Conservation (phyloP, 306 rosid species). For the Trichosanthes cucumerina region DNA sequence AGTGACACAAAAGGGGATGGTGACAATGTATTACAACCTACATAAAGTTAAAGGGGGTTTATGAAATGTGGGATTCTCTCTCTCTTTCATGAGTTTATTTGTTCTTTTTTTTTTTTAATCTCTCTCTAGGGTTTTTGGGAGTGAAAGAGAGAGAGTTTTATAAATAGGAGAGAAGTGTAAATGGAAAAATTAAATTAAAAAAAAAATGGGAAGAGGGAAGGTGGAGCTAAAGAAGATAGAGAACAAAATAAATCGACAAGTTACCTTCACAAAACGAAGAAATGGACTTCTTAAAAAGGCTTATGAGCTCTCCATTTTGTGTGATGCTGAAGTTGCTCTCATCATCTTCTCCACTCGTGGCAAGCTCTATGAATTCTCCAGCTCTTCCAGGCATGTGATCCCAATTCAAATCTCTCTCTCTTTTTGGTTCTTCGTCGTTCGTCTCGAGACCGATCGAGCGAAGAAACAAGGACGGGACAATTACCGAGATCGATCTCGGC, state of each 20-base stretch:
- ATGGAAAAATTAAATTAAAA: not conserved
- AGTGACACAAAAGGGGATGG: not conserved
- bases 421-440: not conserved
- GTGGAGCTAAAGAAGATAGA: slow-evolving; percentile 87
- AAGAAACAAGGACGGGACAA: too few species aligned
- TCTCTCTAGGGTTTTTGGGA: not conserved
- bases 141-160: not conserved
- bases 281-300: slow-evolving; percentile 78
- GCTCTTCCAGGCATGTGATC: slow-evolving; percentile 38
- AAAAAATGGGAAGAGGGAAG: slow-evolving; percentile 68
- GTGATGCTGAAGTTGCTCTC: slow-evolving; percentile 81
- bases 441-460: not conserved
- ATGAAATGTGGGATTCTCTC: not conserved
- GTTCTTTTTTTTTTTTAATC: too few species aligned
- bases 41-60: not conserved
- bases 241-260: slow-evolving; percentile 74
- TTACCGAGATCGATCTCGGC: too few species aligned
- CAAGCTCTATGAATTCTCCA: slow-evolving; percentile 76
- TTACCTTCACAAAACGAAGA: slow-evolving; percentile 75
- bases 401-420: not conserved
- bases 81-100: not conserved
- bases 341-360: slow-evolving; percentile 71
- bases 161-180: not conserved
- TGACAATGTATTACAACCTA: not conserved
- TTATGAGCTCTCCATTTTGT: slow-evolving; percentile 69